Evolutionary conservation across 208 protist genomes (phyloP), one percentile per base, ranked within the genome.

Genomic region (Trypanosoma boissoni): DNA sequence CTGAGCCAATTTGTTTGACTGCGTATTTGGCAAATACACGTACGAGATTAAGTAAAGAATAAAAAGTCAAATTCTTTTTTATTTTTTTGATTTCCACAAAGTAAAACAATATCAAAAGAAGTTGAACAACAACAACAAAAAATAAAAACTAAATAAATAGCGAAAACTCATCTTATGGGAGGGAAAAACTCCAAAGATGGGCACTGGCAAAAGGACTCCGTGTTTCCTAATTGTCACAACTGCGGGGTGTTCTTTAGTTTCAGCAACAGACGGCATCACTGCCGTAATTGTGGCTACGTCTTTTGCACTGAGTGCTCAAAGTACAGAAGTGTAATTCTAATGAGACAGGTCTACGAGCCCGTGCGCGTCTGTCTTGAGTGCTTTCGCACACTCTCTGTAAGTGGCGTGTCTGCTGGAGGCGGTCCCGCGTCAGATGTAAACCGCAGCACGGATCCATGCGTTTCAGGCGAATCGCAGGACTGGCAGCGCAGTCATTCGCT

Each of bases 261-360:
- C 20, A 81, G 76, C 16, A 70, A 77, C 10, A 80, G 95, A 16
- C 81, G 88, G 3, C 95, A 98, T 66, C 95, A 98, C 72, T 98
- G 95, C 67, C 78, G 95, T 23, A 89, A 94, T 57, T 98, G 95
- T 67, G 95, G 95, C 23, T 89, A 86, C 58, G 78, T 98, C 37
- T 96, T 96, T 57, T 98, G 95, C 63, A 66, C 61, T 2, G 79
- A 87, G 34, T 98, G 95, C 68, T 90, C 82, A 12, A 72, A 56
- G 20, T 77, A 73, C 50, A 68, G 55, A n/a, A 76, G 70, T 29
- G 45, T 58, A 3, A 78, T 92, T 52, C 73, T 79, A 16, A 71
- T 68, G 64, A 71, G 81, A 39, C 68, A 74, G 52, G 69, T 87
- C 18, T 58, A 64, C 16, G 58, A 56, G 0, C 68, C 76, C 2